Evolutionary conservation across 768 basidiomycete species (phyloP).

Genomic region (Flagelloscypha sp.): DNA sequence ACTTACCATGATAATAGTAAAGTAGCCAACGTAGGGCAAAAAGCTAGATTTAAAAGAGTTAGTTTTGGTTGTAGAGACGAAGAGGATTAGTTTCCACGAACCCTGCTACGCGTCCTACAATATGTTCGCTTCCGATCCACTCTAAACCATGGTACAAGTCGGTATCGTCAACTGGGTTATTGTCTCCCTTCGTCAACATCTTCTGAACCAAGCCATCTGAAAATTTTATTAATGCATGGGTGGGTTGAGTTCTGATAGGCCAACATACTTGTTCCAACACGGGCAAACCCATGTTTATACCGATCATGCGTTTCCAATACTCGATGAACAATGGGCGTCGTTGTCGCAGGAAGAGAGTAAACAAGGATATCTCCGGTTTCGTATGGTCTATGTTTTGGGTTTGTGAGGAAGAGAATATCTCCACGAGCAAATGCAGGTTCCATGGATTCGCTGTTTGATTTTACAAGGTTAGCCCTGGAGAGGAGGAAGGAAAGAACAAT

Average conservation of each 20-base stretch:
- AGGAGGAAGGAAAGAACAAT: background rate
- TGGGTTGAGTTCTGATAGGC: too few relatives aligned
- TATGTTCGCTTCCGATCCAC: conserved; percentile 34
- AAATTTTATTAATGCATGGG: too few relatives aligned
- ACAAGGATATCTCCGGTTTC: conserved; percentile 47
- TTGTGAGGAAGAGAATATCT: conserved; percentile 44
- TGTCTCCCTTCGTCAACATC: conserved; percentile 48
- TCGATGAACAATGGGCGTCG: conserved; percentile 45
- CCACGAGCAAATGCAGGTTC: conserved; percentile 41
- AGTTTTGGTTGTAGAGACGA: too few relatives aligned
- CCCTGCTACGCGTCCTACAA: conserved; percentile 42
- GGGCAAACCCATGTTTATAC: too few relatives aligned
- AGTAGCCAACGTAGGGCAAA: too few relatives aligned
- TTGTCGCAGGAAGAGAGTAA: conserved; percentile 38
- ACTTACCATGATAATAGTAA: too few relatives aligned
- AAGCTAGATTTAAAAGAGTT: too few relatives aligned
- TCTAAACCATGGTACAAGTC: conserved; percentile 34
- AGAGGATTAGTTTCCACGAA: too few relatives aligned
- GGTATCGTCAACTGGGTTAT: conserved; percentile 40
- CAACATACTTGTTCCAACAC: too few relatives aligned
- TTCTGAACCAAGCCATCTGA: conserved; percentile 25
- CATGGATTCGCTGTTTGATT: conserved; percentile 38
- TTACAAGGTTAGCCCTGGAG: conserved; percentile 2
- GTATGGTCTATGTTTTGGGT: conserved; percentile 29
- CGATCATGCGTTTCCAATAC: conserved; percentile 41